These are phyloP conservation scores for Aspergillus sp. DNA, from an alignment of 2,329 filamentous ascomycete species.

Conservation along the genomic window DNA sequence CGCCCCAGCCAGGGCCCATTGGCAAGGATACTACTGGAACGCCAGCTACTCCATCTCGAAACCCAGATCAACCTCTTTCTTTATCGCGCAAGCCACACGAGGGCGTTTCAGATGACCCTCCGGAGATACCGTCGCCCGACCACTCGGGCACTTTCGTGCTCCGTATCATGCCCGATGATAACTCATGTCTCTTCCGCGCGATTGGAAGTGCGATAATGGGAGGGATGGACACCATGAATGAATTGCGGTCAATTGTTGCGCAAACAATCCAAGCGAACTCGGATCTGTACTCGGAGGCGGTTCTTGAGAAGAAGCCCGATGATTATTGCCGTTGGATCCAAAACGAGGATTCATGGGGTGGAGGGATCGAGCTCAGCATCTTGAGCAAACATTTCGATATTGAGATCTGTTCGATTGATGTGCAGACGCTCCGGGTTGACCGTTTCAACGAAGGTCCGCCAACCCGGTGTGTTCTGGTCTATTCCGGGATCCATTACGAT, in stretches of 20 bases:
- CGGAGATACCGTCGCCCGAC: constrained; percentile 53
- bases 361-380: constrained; percentile 82
- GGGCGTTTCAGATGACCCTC: constrained; percentile 50
- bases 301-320: constrained; percentile 65
- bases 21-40: constrained; percentile 6
- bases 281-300: constrained; percentile 64
- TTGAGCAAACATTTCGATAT: constrained; percentile 77
- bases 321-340: constrained; percentile 79
- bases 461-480: constrained; percentile 71
- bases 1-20: constrained; percentile 1
- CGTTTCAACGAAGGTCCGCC: constrained; percentile 69
- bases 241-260: constrained; percentile 70
- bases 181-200: constrained; percentile 88
- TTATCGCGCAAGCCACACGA: constrained; percentile 38
- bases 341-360: constrained; percentile 77
- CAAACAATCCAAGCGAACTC: constrained; percentile 68
- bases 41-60: constrained; percentile 6
- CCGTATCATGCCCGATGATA: constrained; percentile 94
- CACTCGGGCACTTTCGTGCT: constrained; percentile 59
- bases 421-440: constrained; percentile 61
- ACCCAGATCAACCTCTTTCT: constrained; percentile 16
- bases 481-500: constrained; percentile 92
- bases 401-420: constrained; percentile 79
- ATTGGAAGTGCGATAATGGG: constrained; percentile 73
- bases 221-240: constrained; percentile 59